Evolutionary conservation across 1,284 basidiomycete species (phyloP).

Genomic region (Apiotrichum domesticum): DNA sequence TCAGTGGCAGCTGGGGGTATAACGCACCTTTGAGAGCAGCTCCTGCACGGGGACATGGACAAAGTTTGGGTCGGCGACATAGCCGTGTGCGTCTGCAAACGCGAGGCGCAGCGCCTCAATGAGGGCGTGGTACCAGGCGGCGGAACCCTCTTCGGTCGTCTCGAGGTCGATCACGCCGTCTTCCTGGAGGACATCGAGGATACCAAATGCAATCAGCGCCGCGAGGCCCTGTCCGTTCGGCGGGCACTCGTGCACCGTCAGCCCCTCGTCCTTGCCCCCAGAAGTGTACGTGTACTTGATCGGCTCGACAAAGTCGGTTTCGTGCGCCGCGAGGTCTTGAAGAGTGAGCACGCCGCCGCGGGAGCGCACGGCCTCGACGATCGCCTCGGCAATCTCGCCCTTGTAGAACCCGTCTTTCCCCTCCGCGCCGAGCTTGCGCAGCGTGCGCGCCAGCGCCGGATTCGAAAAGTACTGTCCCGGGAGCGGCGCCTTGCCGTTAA

Average conservation of each 20-base stretch:
- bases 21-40: constrained; percentile 64
- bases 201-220: constrained; percentile 82
- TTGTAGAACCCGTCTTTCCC: constrained; percentile 91
- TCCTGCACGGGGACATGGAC: constrained; percentile 64
- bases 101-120: constrained; percentile 21
- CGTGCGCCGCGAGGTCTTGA: constrained; percentile 74
- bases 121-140: constrained; percentile 16
- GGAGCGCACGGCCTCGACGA: constrained; percentile 70
- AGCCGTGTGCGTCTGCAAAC: constrained; percentile 47
- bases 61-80: constrained; percentile 74
- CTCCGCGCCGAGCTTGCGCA: constrained; percentile 65
- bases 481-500: constrained; percentile 20
- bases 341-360: constrained; percentile 86
- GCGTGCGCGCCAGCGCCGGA: constrained; percentile 73
- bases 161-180: constrained; percentile 15
- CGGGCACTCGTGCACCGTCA: constrained; percentile 65
- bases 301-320: constrained; percentile 73
- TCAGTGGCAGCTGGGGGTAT: neutral
- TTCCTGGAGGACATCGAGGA: constrained; percentile 59
- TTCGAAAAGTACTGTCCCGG: constrained; percentile 43
- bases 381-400: constrained; percentile 75
- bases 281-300: constrained; percentile 69
- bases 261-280: constrained; percentile 31
- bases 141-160: constrained; percentile 12
- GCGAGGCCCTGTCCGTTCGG: constrained; percentile 96